Conservation (phyloP, 805 yeast genomes). For the Pichia paraexigua region DNA sequence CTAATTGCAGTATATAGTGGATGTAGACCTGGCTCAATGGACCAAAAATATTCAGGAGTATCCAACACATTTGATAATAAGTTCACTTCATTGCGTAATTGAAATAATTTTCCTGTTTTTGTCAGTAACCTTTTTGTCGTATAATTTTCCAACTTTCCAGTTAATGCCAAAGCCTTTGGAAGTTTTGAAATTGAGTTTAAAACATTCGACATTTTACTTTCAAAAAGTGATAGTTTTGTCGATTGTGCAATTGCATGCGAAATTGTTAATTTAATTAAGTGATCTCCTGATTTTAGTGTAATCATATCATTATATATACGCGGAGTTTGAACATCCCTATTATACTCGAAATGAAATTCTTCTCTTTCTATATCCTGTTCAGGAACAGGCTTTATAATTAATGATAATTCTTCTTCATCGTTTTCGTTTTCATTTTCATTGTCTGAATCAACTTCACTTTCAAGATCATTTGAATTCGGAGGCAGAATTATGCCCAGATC, state of each 20-base stretch:
- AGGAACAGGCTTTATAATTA: slow-evolving; percentile 65
- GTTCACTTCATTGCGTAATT: slow-evolving; percentile 87
- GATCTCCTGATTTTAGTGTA: slow-evolving; percentile 84
- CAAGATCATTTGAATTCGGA: neutral
- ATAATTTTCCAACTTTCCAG: slow-evolving; percentile 74
- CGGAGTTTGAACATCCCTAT: slow-evolving; percentile 38
- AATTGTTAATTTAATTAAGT: slow-evolving; percentile 82
- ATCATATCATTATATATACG: slow-evolving; percentile 91
- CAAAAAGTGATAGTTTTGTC: slow-evolving; percentile 84
- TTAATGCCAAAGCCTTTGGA: slow-evolving; percentile 83
- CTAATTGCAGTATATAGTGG: slow-evolving; percentile 85
- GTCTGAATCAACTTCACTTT: neutral
- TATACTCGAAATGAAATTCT: slow-evolving; percentile 69
- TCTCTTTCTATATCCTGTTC: slow-evolving; percentile 93
- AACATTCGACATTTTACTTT: slow-evolving; percentile 80
- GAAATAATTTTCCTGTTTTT: slow-evolving; percentile 86
- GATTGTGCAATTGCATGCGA: slow-evolving; percentile 97
- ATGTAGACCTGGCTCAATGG: slow-evolving; percentile 87
- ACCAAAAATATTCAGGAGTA: slow-evolving; percentile 96
- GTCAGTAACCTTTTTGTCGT: slow-evolving; percentile 77
- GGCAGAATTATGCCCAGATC: neutral
- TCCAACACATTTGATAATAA: slow-evolving; percentile 84
- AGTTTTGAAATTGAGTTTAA: slow-evolving; percentile 79
- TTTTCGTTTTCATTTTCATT: slow-evolving; percentile 5
- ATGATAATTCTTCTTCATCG: slow-evolving; percentile 21